These are phyloP conservation scores for Stereum hirsutum DNA, from an alignment of 1,284 basidiomycete species.

Conservation along the genomic window DNA sequence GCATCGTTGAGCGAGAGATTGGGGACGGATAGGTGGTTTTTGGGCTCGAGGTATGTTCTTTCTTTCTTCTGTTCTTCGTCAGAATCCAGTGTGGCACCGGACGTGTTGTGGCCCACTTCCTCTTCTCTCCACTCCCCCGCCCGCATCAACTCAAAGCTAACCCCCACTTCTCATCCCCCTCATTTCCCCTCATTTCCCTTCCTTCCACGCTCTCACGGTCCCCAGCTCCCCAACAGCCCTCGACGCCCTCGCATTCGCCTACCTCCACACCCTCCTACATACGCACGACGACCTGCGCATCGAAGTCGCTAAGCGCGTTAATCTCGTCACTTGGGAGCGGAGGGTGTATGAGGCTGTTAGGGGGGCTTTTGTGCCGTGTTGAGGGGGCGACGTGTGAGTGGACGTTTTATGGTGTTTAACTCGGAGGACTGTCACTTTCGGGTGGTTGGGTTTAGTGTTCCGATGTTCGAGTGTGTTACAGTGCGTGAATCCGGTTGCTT, in stretches of 20 bases:
- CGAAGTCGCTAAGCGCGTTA: constrained; percentile 59
- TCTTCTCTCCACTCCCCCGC: no score
- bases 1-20: constrained; percentile 63
- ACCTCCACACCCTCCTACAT: constrained; percentile 56
- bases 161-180: neutral
- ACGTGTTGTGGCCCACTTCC: no score
- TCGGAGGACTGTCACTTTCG: neutral
- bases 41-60: constrained; percentile 54
- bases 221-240: constrained; percentile 63
- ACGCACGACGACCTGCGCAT: constrained; percentile 43
- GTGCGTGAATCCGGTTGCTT: no score
- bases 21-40: constrained; percentile 68
- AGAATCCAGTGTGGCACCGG: no score
- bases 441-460: no score
- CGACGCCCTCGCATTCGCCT: constrained; percentile 73
- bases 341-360: constrained; percentile 52
- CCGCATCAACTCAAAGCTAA: no score
- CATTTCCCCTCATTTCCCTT: neutral
- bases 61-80: neutral
- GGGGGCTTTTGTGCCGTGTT: constrained; percentile 29
- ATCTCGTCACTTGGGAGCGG: constrained; percentile 71
- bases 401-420: neutral
- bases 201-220: constrained; percentile 3
- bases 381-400: no score
- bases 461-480: no score